phyloP scores from a whole-genome alignment of 345 rosid species.

The Turnera subulata region DNA sequence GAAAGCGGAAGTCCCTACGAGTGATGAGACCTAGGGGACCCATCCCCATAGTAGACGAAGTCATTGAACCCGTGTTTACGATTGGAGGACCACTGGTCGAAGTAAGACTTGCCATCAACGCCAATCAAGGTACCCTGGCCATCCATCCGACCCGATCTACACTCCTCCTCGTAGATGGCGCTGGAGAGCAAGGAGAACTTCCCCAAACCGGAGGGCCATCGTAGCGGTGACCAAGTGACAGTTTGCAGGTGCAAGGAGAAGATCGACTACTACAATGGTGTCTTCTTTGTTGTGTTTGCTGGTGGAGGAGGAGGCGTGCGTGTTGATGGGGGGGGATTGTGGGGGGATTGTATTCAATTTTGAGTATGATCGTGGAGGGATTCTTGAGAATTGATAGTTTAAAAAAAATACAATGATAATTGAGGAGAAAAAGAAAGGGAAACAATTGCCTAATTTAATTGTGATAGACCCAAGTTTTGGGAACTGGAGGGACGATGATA shows the following conservation, averaged over 20 bases:
- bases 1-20: no score
- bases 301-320: background rate
- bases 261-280: background rate
- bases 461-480: no score
- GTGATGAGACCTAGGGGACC: no score
- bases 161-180: conserved; percentile 65
- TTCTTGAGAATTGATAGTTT: no score
- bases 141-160: conserved; percentile 57
- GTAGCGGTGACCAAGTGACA: background rate
- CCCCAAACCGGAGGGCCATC: conserved; percentile 43
- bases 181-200: conserved; percentile 74
- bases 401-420: no score
- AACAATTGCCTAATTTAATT: no score
- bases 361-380: no score
- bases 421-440: no score
- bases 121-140: conserved; percentile 62
- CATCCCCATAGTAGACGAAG: no score
- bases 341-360: no score
- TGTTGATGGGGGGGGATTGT: background rate
- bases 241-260: background rate
- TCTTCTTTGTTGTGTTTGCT: background rate
- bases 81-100: conserved; percentile 51
- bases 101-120: conserved; percentile 52
- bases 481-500: no score
- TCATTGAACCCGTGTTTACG: conserved; percentile 57